Evolutionary conservation across 495 filamentous ascomycete genomes (phyloP), one percentile per base, ranked within the genome.

Genomic region (Xanthoparmelia taractica): DNA sequence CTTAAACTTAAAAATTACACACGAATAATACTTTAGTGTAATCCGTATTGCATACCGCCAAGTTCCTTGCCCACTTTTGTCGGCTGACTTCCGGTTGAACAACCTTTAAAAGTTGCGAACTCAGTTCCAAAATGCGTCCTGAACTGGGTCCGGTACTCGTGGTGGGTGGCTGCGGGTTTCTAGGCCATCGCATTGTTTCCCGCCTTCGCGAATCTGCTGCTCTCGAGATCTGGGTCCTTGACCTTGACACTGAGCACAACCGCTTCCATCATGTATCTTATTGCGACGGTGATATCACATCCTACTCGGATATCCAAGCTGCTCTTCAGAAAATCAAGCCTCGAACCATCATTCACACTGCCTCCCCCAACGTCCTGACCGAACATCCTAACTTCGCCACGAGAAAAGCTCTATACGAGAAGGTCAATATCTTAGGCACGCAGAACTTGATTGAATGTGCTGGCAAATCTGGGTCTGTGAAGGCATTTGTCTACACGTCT

Each of bases 211-310:
- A 79, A 63, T 80, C 79, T 67, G 76, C 78, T 55, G 77, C 77
- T 34, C 73, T 82, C 61, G 78, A 79, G 40, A 80, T 97, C 38
- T 86, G 85, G 29, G 90, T 96, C 23, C 79, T 97, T 67, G 94
- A 98, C 73, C 81, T 97, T 59, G 84, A 79, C 68, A 92, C 88
- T 60, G 80, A 81, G 37, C 77, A 82, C 66, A 96, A 96, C 75
- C 85, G 89, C 37, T 79, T 85, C 20, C 82, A 87, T 13, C 83
- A 84, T 56, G 86, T 93, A 41, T 73, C 78, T n/a, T 98, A 98
- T 76, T 80, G 88, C 69, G 83, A 92, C 61, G 89, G 85, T 69
- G 92, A 97, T 72, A 91, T 98, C 73, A 96, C 38, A 15, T 40
- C 38, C 2, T 2, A 40, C 38, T 40, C 38, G 12, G 13, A 10